Evolutionary conservation across 148 eudicot genomes (phyloP).

Genomic region (Rhododendron mucronatum): DNA sequence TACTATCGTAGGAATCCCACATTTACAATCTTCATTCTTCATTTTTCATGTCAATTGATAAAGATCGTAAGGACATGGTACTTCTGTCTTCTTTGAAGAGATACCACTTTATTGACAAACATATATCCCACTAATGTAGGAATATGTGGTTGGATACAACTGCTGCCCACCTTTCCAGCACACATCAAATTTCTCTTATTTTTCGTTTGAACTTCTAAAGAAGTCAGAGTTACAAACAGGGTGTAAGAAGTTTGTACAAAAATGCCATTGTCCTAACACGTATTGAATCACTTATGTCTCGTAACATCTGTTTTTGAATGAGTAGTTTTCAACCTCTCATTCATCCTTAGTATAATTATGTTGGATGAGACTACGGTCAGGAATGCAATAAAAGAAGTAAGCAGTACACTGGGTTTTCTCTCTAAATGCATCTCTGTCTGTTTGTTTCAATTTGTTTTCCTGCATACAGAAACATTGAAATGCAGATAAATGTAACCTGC

Average conservation of each 20-base stretch:
- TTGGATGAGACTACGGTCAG: neutral
- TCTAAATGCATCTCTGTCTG: neutral
- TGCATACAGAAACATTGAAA: neutral
- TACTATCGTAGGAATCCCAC: neutral
- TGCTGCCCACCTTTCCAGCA: neutral
- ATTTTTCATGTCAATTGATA: neutral
- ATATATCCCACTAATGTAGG: neutral
- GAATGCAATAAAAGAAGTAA: neutral
- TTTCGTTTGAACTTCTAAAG: neutral
- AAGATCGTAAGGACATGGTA: neutral
- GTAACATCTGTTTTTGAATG: neutral
- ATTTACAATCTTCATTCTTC: neutral
- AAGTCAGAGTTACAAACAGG: neutral
- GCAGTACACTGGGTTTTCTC: neutral
- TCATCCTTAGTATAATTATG: neutral
- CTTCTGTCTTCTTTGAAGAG: neutral
- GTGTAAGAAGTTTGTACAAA: neutral
- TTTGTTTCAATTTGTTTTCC: neutral
- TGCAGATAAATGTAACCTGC: neutral
- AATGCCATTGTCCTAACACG: neutral
- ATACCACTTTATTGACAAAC: neutral
- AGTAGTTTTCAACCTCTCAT: neutral
- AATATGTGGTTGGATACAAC: neutral
- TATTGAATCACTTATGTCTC: neutral
- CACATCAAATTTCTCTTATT: neutral